A percentile compares a stretch with the other conserved stretches of the same genome.
Evolutionary conservation across 257 asterid species (phyloP).

Genomic region (Gynochthodes officinalis): DNA sequence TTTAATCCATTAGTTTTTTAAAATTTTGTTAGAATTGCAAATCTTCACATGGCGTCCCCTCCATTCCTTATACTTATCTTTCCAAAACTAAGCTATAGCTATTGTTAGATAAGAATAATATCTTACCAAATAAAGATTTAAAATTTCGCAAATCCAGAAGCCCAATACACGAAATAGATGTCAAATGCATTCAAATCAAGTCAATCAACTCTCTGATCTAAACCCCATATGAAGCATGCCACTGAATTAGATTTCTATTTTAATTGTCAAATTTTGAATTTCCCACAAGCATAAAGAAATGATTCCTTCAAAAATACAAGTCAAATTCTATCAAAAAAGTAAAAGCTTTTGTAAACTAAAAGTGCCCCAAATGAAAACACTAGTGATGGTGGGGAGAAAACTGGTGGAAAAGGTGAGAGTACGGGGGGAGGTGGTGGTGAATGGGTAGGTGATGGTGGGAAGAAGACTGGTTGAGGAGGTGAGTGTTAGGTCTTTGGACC

Average conservation of each 20-base stretch:
- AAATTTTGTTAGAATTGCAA: too few relatives aligned
- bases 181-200: not conserved
- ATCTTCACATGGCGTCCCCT: too few relatives aligned
- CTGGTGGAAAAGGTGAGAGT: too few relatives aligned
- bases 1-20: too few relatives aligned
- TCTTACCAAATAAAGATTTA: not conserved
- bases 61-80: too few relatives aligned
- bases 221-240: not conserved
- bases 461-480: too few relatives aligned
- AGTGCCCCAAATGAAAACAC: not conserved
- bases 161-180: not conserved
- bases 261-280: not conserved
- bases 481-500: too few relatives aligned
- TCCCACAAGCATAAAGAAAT: not conserved
- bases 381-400: too few relatives aligned
- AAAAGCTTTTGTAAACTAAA: not conserved
- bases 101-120: not conserved
- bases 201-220: not conserved
- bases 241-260: not conserved
- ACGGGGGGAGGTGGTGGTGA: too few relatives aligned
- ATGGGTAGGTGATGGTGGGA: too few relatives aligned
- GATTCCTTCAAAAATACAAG: not conserved
- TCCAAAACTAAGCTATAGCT: not conserved
- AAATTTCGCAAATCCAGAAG: not conserved
- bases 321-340: not conserved